These are phyloP conservation scores for Cymbopogon citratus DNA, from an alignment of 176 grass and related monocot species.

Conservation along the genomic window DNA sequence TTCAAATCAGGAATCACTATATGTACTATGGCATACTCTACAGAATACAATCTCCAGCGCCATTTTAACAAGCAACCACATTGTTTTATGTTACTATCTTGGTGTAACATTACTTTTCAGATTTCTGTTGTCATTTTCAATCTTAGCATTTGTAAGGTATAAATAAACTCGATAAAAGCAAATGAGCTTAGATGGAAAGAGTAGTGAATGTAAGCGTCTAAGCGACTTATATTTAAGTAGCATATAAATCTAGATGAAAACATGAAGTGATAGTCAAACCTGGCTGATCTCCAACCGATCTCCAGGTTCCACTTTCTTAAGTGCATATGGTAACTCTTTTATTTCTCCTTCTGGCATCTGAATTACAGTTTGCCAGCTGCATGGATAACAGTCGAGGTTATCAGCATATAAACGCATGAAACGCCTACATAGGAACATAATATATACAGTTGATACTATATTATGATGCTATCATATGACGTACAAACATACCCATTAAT, in stretches of 20 bases:
- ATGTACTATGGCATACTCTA: not conserved
- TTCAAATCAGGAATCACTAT: not conserved
- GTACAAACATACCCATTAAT: not conserved
- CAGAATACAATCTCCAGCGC: not conserved
- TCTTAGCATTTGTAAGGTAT: not conserved
- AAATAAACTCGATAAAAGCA: slow-evolving; percentile 21
- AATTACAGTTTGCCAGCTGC: slow-evolving; percentile 79
- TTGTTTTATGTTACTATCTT: not conserved
- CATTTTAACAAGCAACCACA: not conserved
- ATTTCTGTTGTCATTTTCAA: not conserved
- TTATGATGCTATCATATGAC: slow-evolving; percentile 3
- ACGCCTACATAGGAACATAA: not conserved
- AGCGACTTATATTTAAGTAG: not conserved
- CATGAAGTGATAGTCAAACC: slow-evolving; percentile 22
- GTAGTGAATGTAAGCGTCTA: not conserved
- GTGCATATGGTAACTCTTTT: slow-evolving; percentile 63
- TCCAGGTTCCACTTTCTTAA: slow-evolving; percentile 55
- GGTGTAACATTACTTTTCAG: not conserved
- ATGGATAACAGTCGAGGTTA: slow-evolving; percentile 20
- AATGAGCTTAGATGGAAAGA: not conserved
- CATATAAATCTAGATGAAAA: not conserved
- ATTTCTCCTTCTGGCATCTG: slow-evolving; percentile 68
- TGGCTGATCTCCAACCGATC: slow-evolving; percentile 38
- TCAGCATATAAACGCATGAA: slow-evolving; percentile 10
- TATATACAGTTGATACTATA: not conserved